Base-by-base conservation (phyloP, 2,329 filamentous ascomycete species). In the Elsinoe necatrix region DNA sequence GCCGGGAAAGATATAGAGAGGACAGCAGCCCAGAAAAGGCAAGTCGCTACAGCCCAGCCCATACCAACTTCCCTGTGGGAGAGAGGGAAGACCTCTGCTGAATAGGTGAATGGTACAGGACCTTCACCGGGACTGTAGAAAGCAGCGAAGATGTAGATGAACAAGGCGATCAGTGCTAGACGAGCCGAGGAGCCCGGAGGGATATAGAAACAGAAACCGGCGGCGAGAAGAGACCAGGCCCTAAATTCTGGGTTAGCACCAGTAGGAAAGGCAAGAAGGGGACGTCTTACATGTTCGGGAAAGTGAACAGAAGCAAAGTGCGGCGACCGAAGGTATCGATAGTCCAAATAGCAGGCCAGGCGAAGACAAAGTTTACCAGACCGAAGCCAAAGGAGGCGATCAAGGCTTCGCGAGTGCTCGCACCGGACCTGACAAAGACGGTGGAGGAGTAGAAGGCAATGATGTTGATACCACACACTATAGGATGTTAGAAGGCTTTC, bases 1-100 rank as follows among this genome's bases (percentile, higher is more conserved):
- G 71, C 71, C 1, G 77, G 76, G 61, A 77, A 78, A 0, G 75
- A 74, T 23, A 80, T 70, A 1, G 74, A 74, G n/a, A 80, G 67
- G 2, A 79, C 71, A 3, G 73, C 69, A 2, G 76, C 75, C 73
- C 71, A 80, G 60, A 73, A 75, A 7, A 74, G 65, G 61, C 73
- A 76, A 8, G 72, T 77, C 29, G 73, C 65, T 11, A 67, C 62
- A 11, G 64, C 63, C 56, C 61, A 66, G 3, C 58, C 55, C 56
- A 64, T 63, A 11, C 66, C 67, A 1, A 68, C 58, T 39, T 69
- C 67, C 16, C 68, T 60, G 37, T 69, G 64, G 1, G 60, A 63
- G 1, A 69, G 61, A 0, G 67, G 67, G 48, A 69, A 70, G 4
- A 66, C 67, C 59, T 70, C 67, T 0, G 68, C 65, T 2, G 62